Base-by-base conservation (phyloP, 2,329 filamentous ascomycete species). In the Epichloe gansuensis region DNA sequence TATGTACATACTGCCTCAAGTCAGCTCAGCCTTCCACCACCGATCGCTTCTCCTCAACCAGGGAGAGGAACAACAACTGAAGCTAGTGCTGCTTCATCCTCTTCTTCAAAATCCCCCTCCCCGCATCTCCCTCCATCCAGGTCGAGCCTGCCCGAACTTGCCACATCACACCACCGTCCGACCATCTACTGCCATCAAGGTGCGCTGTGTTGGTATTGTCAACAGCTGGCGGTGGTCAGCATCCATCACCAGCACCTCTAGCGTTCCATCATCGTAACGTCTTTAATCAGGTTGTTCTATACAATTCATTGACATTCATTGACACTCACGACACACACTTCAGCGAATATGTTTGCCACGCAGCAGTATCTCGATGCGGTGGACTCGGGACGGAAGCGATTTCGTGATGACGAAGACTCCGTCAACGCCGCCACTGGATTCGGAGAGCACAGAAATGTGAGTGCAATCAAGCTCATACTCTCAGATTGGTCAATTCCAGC, bases 371-470 rank as follows among this genome's bases (percentile, higher is more conserved):
- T 66, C 60, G 63, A 66, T 36, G 49, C 55, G 23, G 58, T 65
- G 40, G 69, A 72, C 35, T 56, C 61, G 21, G 64, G 66, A 49
- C 67, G 72, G 50, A 77, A 76, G 65, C 67, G 74, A 46, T 63
- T 61, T 51, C 66, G 73, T 34, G 74, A 76, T 31, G 72, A 74
- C 21, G 74, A 70, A n/a, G 68, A 70, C 21, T 53, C 68, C n/a
- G 60, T 59, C 39, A 63, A 63, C 40, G 65, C 63, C 43, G 62
- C 55, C 45, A 67, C 61, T 51, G 73, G 74, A 57, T 75, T 76
- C 54, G 69, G 66, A 4, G 74, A 76, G 61, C 75, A 77, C 58
- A 68, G 74, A 60, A 74, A 70, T 58, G 74, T 77, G 66, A 60
- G 73, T 57, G 38, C 35, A 2, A 35, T 48, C n/a, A 13, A 6